phyloP scores from a whole-genome alignment of 2,329 filamentous ascomycete genomes.

The Pseudogymnoascus sp. region DNA sequence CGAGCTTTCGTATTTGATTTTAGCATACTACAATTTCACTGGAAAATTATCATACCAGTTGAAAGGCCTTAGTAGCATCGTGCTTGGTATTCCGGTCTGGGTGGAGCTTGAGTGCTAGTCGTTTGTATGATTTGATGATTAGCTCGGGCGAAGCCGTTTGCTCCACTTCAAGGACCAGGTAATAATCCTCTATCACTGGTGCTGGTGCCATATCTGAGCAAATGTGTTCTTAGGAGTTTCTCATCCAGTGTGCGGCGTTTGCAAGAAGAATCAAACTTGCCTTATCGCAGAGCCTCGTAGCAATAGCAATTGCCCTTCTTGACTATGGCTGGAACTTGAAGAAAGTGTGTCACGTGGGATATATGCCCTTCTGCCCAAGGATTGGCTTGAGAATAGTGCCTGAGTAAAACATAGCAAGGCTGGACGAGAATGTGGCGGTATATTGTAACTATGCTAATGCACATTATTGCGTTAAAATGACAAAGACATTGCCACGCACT shows the following conservation, averaged over 20 bases:
- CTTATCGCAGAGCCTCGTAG: neutral
- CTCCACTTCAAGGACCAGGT: conserved; percentile 27
- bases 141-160: conserved; percentile 24
- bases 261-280: neutral
- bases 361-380: too few relatives aligned
- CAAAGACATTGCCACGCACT: neutral
- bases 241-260: neutral
- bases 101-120: conserved; percentile 32
- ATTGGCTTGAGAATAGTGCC: too few relatives aligned
- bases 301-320: neutral
- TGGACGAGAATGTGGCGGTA: too few relatives aligned
- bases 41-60: conserved; percentile 25
- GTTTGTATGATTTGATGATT: conserved; percentile 29
- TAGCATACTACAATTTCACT: conserved; percentile 4
- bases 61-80: conserved; percentile 31
- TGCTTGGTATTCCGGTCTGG: conserved; percentile 28
- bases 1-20: conserved; percentile 23
- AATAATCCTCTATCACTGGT: conserved; percentile 29
- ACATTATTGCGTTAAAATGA: neutral
- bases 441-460: too few relatives aligned
- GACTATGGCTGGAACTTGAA: neutral
- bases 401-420: too few relatives aligned
- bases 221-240: neutral
- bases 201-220: conserved; percentile 24
- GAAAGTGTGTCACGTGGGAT: neutral